Evolutionary conservation across 2,329 filamentous ascomycete species (phyloP).

Genomic region (Stachybotrys echinatus): DNA sequence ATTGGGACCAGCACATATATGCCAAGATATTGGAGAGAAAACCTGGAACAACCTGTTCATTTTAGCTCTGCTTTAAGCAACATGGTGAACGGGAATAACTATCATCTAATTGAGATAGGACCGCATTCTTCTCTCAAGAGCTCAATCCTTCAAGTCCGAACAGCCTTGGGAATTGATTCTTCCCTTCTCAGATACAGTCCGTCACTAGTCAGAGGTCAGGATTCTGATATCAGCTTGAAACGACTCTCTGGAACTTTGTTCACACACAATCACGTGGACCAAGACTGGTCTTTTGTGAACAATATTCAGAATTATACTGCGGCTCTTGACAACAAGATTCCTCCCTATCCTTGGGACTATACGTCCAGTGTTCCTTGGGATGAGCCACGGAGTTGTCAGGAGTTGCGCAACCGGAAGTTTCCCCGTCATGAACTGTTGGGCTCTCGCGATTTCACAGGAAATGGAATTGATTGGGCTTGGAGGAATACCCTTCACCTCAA

Average conservation of each 20-base stretch:
- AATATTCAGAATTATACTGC: background rate
- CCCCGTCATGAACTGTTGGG: conserved; percentile 15
- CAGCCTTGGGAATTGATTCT: background rate
- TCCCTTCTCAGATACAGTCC: conserved; percentile 3
- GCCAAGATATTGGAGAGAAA: background rate
- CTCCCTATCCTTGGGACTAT: conserved; percentile 2
- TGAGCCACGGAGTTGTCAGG: background rate
- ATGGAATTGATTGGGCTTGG: conserved; percentile 12
- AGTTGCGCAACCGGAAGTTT: conserved; percentile 5
- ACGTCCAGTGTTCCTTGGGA: background rate
- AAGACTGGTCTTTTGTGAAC: background rate
- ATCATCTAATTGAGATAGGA: conserved; percentile 12
- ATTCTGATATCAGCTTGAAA: background rate
- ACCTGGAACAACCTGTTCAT: background rate
- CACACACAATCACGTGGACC: background rate
- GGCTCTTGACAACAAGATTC: background rate
- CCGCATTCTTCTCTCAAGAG: conserved; percentile 14
- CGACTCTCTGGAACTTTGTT: background rate
- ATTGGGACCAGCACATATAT: background rate
- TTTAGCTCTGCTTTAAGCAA: background rate
- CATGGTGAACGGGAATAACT: background rate
- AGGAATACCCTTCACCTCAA: conserved; percentile 14
- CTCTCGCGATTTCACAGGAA: conserved; percentile 6
- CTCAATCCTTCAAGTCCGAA: conserved; percentile 11
- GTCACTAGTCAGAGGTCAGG: conserved; percentile 1